Conservation (phyloP, 1,284 basidiomycete species). For the Moniliophthora roreri region DNA sequence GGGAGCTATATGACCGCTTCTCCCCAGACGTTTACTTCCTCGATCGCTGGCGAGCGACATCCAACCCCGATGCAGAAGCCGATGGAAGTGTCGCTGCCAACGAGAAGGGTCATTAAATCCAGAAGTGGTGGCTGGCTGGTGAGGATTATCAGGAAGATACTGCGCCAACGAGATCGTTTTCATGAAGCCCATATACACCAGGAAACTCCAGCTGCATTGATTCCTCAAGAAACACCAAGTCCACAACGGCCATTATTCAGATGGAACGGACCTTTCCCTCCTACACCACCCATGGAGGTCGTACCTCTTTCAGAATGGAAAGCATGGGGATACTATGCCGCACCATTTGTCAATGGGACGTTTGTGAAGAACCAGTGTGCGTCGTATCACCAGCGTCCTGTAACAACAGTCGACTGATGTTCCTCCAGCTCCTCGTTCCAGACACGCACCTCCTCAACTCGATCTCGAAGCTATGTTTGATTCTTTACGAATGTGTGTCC, state of each 20-base stretch:
- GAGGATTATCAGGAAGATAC: too few relatives aligned
- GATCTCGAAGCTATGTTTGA: slow-evolving; percentile 35
- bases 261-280: slow-evolving; percentile 2
- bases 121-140: too few relatives aligned
- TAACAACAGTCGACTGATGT: background rate
- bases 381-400: slow-evolving; percentile 15
- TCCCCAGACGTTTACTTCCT: background rate
- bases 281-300: slow-evolving; percentile 5
- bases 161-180: background rate
- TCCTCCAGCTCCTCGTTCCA: slow-evolving; percentile 17
- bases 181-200: background rate
- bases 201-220: background rate
- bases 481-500: slow-evolving; percentile 22
- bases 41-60: background rate
- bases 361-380: slow-evolving; percentile 37
- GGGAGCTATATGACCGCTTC: background rate
- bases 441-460: slow-evolving; percentile 17
- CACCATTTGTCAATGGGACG: slow-evolving; percentile 34
- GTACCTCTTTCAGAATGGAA: slow-evolving; percentile 42
- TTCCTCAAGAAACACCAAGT: background rate
- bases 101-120: too few relatives aligned
- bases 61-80: too few relatives aligned
- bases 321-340: slow-evolving; percentile 43
- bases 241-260: background rate
- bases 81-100: too few relatives aligned